Evolutionary conservation across 331 rosid genomes (phyloP).

Genomic region (Stylosanthes scabra): DNA sequence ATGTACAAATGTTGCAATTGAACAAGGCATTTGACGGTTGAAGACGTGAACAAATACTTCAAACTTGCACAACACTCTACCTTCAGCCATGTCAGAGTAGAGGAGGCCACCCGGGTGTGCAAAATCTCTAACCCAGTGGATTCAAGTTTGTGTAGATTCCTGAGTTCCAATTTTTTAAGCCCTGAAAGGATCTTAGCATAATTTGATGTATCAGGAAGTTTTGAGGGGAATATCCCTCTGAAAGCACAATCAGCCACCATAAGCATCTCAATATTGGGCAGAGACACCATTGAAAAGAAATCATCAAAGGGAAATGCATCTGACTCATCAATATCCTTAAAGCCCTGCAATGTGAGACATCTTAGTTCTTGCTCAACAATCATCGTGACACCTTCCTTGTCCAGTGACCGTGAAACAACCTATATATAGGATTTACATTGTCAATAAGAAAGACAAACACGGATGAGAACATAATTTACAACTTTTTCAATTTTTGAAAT

Average conservation of each 20-base stretch:
- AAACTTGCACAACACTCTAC: not conserved
- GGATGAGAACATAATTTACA: too few species aligned
- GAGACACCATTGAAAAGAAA: not conserved
- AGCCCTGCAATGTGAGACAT: not conserved
- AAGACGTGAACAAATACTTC: not conserved
- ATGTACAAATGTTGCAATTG: not conserved
- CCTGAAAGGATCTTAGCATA: not conserved
- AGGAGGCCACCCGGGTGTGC: too few species aligned
- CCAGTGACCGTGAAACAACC: not conserved
- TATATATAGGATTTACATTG: not conserved
- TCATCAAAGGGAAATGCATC: not conserved
- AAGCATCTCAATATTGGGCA: not conserved
- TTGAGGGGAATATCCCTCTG: constrained; percentile 16
- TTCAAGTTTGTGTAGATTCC: too few species aligned
- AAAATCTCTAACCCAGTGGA: too few species aligned
- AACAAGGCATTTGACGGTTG: too few species aligned
- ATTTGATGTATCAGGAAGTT: not conserved
- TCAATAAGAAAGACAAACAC: not conserved
- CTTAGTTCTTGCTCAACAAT: constrained; percentile 11
- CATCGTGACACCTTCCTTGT: constrained; percentile 15
- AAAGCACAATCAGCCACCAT: not conserved
- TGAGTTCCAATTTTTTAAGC: too few species aligned
- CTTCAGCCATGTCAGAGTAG: too few species aligned
- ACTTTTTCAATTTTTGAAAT: too few species aligned
- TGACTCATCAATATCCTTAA: not conserved